Conservation (phyloP, 768 basidiomycete species). For the Mycena maculata region DNA sequence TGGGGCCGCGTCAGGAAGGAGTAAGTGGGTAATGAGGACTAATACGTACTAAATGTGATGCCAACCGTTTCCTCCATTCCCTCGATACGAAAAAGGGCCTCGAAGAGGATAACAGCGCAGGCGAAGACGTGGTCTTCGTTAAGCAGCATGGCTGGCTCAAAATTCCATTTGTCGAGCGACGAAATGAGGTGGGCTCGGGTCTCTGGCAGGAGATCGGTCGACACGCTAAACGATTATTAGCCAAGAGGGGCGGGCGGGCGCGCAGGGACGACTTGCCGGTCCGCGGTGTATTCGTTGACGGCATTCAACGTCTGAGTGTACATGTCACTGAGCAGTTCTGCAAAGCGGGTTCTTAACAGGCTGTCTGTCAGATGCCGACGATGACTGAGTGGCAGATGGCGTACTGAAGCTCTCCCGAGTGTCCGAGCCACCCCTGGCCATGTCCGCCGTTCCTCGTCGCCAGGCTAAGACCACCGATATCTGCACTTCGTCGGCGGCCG, state of each 20-base stretch:
- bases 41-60: conserved; percentile 67
- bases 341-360: conserved; percentile 66
- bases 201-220: conserved; percentile 58
- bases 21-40: conserved; percentile 19
- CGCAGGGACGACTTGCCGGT: conserved; percentile 51
- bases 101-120: conserved; percentile 89
- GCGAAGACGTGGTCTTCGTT: conserved; percentile 81
- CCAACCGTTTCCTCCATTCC: conserved; percentile 72
- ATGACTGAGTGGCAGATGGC: conserved; percentile 39
- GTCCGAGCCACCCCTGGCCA: conserved; percentile 73
- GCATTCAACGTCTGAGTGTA: conserved; percentile 81
- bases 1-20: conserved; percentile 45
- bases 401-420: conserved; percentile 61
- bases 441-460: conserved; percentile 72
- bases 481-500: conserved; percentile 79
- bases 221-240: conserved; percentile 48
- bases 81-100: conserved; percentile 83
- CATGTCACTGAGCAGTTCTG: conserved; percentile 88
- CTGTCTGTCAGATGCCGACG: conserved; percentile 8
- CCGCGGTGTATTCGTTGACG: conserved; percentile 66
- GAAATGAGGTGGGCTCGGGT: conserved; percentile 73
- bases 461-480: conserved; percentile 88
- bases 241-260: conserved; percentile 6
- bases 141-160: conserved; percentile 87
- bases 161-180: conserved; percentile 84